A percentile compares a stretch with the other conserved stretches of the same genome.
These are phyloP conservation scores for Apiospora kogelbergensis DNA, from an alignment of 2,329 filamentous ascomycete genomes.

Conservation along the genomic window DNA sequence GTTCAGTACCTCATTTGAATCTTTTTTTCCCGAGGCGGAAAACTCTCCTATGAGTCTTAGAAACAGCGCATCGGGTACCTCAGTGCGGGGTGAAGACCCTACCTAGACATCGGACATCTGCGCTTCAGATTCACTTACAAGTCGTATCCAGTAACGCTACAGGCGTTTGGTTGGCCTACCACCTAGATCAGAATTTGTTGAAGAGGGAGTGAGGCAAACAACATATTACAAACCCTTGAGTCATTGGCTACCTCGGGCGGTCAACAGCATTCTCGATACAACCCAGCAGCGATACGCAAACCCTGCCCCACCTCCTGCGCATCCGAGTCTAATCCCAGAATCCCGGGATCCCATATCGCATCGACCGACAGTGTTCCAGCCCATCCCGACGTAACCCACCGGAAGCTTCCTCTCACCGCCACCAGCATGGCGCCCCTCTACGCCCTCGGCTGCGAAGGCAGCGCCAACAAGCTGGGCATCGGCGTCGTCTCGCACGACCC, in stretches of 20 bases:
- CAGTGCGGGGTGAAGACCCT: constrained; percentile 2
- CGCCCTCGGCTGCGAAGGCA: constrained; percentile 74
- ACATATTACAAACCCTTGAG: background rate
- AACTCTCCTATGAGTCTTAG: background rate
- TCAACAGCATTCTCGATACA: background rate
- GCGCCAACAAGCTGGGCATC: constrained; percentile 95
- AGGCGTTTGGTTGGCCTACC: background rate
- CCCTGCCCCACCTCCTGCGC: background rate
- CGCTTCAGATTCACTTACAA: background rate
- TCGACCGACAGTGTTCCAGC: background rate
- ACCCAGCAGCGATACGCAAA: background rate
- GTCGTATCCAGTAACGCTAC: background rate
- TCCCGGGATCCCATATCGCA: background rate
- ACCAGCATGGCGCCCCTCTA: constrained; percentile 43
- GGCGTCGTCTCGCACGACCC: constrained; percentile 81
- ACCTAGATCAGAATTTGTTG: background rate
- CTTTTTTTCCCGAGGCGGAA: background rate
- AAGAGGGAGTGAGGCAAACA: background rate
- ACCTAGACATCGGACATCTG: background rate
- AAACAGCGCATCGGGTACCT: background rate
- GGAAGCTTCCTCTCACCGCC: background rate
- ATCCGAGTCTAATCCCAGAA: too few species aligned
- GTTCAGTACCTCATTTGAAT: background rate
- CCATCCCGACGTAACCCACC: background rate
- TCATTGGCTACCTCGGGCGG: background rate